phyloP scores from a whole-genome alignment of 1,284 basidiomycete genomes.

The Coniferiporia weirii region DNA sequence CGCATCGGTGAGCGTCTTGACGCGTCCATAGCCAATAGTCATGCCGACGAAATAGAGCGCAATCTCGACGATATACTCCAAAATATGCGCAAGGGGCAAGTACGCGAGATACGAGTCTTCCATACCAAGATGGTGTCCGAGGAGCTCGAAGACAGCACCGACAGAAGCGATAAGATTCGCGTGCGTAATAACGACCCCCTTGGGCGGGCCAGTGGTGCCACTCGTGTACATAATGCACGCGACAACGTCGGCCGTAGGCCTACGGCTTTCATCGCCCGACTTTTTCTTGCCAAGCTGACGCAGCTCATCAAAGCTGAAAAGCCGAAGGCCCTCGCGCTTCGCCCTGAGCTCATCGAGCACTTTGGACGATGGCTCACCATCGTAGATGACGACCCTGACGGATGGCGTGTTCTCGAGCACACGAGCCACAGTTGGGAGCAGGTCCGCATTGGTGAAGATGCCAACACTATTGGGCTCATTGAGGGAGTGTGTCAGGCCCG shows the following conservation, averaged over 20 bases:
- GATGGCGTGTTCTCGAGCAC: conserved; percentile 68
- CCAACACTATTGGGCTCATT: conserved; percentile 86
- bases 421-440: conserved; percentile 68
- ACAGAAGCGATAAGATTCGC: conserved; percentile 82
- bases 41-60: conserved; percentile 62
- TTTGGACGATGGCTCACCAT: conserved; percentile 59
- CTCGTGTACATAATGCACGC: conserved; percentile 98
- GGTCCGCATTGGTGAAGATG: conserved; percentile 90
- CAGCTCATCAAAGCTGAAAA: conserved; percentile 69
- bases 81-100: conserved; percentile 88
- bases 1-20: conserved; percentile 95
- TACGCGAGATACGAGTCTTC: conserved; percentile 85
- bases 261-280: conserved; percentile 44
- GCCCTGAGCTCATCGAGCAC: conserved; percentile 55
- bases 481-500: conserved; percentile 86
- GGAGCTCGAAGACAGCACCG: conserved; percentile 69
- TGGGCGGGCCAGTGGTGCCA: conserved; percentile 89
- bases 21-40: conserved; percentile 82
- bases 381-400: conserved; percentile 82
- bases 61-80: conserved; percentile 83
- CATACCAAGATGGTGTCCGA: conserved; percentile 69
- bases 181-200: conserved; percentile 92
- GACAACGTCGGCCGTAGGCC: conserved; percentile 59
- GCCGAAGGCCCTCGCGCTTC: conserved; percentile 49
- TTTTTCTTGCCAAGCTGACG: conserved; percentile 56